Evolutionary conservation across 2,329 filamentous ascomycete genomes (phyloP), one percentile per base, ranked within the genome.

Genomic region (Talaromyces sp.): DNA sequence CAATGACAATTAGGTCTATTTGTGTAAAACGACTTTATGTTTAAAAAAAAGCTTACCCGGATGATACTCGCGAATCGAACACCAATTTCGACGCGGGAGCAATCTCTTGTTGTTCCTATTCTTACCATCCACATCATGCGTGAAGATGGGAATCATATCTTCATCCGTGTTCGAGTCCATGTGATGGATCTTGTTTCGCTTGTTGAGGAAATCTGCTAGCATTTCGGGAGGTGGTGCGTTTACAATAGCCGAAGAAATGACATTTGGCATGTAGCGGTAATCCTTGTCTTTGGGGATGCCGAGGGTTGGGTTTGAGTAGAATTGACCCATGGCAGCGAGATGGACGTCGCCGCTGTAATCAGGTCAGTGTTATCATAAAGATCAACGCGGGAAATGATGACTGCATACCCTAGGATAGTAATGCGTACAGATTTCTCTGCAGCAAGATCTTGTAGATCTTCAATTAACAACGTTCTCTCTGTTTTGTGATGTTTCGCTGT

Each of bases 181-280:
- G 69, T 87, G 84, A 69, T 88, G 86, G 28, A 86, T 75, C 65
- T 86, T 97, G 80, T 97, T 97, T 31, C 95, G 86, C 79, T 90
- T 95, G 80, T 98, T 97, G 65, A 99, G 83, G 58, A 96, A 85
- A 75, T 99, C 93, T 5, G 92, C 92, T 80, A 98, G 84, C 71
- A 96, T 81, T 59, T 95, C 90, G 0, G 93, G 89, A 18, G 93
- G 91, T 5, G 96, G 95, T 14, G 89, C 88, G 72, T 99, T 97
- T 69, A 90, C 93, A 72, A 99, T 98, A 12, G 93, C 92, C 0
- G 93, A 97, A 0, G 92, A 96, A 68, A 98, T 87, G 64, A 99
- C 80, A 70, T 99, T 99, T 4, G 92, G 91, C 89, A 99, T 99
- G 73, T 99, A 99, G 65, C 95, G 85, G 71, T 95, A 93, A 73